These are phyloP conservation scores for Debaryomyces hansenii DNA, from an alignment of 805 yeast genomes.

Conservation along the genomic window DNA sequence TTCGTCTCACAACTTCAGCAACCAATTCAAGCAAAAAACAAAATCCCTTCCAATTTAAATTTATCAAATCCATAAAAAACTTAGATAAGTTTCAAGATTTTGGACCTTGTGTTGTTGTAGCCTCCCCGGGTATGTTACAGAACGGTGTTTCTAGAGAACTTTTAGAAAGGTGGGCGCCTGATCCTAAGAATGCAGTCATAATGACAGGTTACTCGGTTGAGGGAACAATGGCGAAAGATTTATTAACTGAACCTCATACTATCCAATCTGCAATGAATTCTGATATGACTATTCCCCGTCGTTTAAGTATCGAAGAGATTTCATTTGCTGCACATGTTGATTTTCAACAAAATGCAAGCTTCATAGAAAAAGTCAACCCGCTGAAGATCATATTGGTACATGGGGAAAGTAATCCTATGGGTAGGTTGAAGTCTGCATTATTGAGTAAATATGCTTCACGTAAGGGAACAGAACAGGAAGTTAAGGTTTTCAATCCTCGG, in stretches of 20 bases:
- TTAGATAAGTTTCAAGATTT: constrained; percentile 86
- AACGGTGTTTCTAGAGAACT: constrained; percentile 91
- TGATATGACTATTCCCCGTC: constrained; percentile 80
- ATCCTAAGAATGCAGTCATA: constrained; percentile 81
- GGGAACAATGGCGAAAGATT: constrained; percentile 94
- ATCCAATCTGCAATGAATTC: constrained; percentile 83
- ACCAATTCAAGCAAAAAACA: constrained; percentile 38
- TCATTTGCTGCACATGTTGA: constrained; percentile 99
- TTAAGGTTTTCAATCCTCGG: constrained; percentile 87
- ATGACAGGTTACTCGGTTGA: constrained; percentile 97
- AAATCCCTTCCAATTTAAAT: constrained; percentile 90
- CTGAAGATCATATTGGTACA: constrained; percentile 87
- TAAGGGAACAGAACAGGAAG: constrained; percentile 85
- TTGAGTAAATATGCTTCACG: constrained; percentile 79
- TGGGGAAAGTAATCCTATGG: constrained; percentile 99
- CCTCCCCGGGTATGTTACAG: constrained; percentile 98
- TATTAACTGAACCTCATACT: constrained; percentile 86
- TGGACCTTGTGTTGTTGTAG: constrained; percentile 94
- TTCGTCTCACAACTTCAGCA: constrained; percentile 58
- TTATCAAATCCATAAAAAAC: constrained; percentile 74
- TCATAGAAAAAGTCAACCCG: constrained; percentile 86
- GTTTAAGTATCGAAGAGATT: constrained; percentile 85
- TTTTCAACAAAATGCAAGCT: constrained; percentile 87
- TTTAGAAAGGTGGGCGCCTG: constrained; percentile 97
- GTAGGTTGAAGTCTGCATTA: constrained; percentile 89